Percentiles rank a stretch among this genome's conserved stretches.
phyloP scores from a whole-genome alignment of 495 filamentous ascomycete species.

The Lepraria neglecta region DNA sequence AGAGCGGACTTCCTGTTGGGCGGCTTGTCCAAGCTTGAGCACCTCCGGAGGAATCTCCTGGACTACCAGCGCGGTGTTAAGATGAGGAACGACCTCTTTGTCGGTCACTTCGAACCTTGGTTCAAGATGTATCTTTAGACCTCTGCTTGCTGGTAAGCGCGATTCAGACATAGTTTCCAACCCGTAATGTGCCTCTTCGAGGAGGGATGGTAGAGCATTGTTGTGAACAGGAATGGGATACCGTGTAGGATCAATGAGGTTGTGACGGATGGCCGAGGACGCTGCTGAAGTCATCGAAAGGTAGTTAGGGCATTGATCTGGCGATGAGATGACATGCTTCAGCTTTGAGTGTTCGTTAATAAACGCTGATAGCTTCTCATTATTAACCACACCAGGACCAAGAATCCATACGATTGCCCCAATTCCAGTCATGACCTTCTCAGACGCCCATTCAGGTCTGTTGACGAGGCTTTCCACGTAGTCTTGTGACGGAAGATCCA shows the following conservation, averaged over 20 bases:
- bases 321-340: constrained; percentile 69
- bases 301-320: constrained; percentile 64
- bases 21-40: constrained; percentile 44
- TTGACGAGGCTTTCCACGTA: constrained; percentile 62
- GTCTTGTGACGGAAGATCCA: constrained; percentile 64
- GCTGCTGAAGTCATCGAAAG: constrained; percentile 61
- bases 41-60: constrained; percentile 41
- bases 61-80: constrained; percentile 45
- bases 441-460: constrained; percentile 66
- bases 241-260: constrained; percentile 59
- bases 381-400: constrained; percentile 55
- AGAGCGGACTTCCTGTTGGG: constrained; percentile 38
- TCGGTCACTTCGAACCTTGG: constrained; percentile 53
- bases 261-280: constrained; percentile 55
- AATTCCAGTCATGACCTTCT: constrained; percentile 58
- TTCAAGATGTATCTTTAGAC: constrained; percentile 56
- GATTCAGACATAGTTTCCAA: not conserved
- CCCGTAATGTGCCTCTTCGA: not conserved
- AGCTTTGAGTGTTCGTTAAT: constrained; percentile 53
- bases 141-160: constrained; percentile 37
- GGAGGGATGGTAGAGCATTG: constrained; percentile 41
- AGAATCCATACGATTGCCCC: constrained; percentile 75
- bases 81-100: constrained; percentile 40
- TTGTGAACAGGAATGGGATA: constrained; percentile 60
- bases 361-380: constrained; percentile 59